Conservation (phyloP, 83 land plant genomes). For the Diphasiastrum complanatum region DNA sequence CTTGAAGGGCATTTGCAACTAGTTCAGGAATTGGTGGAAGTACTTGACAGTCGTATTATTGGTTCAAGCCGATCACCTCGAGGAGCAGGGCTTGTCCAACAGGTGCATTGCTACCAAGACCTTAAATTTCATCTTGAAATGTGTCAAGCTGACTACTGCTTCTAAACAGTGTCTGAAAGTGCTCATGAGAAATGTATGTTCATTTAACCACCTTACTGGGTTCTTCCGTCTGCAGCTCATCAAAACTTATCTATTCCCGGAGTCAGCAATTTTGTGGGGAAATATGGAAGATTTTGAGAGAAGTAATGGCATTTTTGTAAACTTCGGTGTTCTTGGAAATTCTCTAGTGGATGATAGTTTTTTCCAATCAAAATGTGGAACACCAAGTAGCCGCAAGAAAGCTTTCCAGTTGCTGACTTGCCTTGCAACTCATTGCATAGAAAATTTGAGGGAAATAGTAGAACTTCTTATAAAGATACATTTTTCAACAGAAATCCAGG, state of each 20-base stretch:
- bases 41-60: slow-evolving; percentile 23
- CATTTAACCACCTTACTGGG: slow-evolving; percentile 1
- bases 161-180: too few species aligned
- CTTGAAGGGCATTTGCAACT: slow-evolving; percentile 32
- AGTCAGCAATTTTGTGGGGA: slow-evolving; percentile 25
- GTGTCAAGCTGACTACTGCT: not conserved
- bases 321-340: slow-evolving; percentile 20
- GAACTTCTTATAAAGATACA: slow-evolving; percentile 24
- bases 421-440: slow-evolving; percentile 30
- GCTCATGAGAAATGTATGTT: not conserved
- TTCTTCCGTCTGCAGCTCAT: slow-evolving; percentile 23
- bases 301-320: not conserved
- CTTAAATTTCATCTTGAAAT: not conserved
- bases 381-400: slow-evolving; percentile 29
- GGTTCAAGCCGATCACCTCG: slow-evolving; percentile 14
- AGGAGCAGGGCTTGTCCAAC: slow-evolving; percentile 22
- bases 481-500: slow-evolving; percentile 25
- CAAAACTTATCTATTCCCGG: slow-evolving; percentile 27
- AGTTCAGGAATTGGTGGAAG: slow-evolving; percentile 22
- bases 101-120: slow-evolving; percentile 9
- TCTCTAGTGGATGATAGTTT: slow-evolving; percentile 3
- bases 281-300: not conserved
- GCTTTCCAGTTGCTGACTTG: slow-evolving; percentile 29
- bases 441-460: slow-evolving; percentile 24
- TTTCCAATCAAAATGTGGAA: slow-evolving; percentile 29